Conservation (phyloP, 371 early-diverging fungal genomes). For the Basidiobolus meristosporus region DNA sequence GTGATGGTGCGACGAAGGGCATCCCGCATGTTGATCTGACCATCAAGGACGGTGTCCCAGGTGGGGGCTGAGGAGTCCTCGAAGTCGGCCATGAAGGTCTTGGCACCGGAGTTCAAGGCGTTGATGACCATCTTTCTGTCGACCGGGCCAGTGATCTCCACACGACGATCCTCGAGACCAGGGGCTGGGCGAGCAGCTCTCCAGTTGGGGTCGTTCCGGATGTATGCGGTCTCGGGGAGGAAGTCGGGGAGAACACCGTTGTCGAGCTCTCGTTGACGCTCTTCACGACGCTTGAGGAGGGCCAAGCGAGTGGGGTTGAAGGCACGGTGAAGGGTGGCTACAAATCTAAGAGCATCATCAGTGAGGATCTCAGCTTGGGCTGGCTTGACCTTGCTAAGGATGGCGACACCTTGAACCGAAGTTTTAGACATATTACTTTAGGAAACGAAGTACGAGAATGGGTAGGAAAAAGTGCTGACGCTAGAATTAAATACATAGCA, state of each 20-base stretch:
- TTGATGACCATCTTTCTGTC: conserved; percentile 98
- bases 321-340: conserved; percentile 66
- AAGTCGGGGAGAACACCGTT: conserved; percentile 73
- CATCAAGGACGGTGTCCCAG: conserved; percentile 74
- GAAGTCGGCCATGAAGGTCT: conserved; percentile 93
- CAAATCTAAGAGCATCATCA: conserved; percentile 56
- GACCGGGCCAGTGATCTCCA: conserved; percentile 94
- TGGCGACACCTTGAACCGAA: conserved; percentile 31
- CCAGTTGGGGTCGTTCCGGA: conserved; percentile 81
- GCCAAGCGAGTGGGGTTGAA: conserved; percentile 74
- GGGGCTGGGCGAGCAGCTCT: conserved; percentile 76
- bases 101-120: conserved; percentile 82
- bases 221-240: conserved; percentile 72
- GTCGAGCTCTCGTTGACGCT: conserved; percentile 60
- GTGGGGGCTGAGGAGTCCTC: conserved; percentile 90
- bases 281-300: conserved; percentile 48
- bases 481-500: too few relatives aligned
- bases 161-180: conserved; percentile 78
- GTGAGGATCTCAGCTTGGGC: conserved; percentile 49
- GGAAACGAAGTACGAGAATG: too few relatives aligned
- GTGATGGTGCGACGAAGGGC: conserved; percentile 68
- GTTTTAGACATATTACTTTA: too few relatives aligned
- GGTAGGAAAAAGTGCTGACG: too few relatives aligned
- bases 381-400: conserved; percentile 32
- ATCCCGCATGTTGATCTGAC: conserved; percentile 85